phyloP scores from a whole-genome alignment of 805 yeast species.

The Lipomyces chichibuensis region DNA sequence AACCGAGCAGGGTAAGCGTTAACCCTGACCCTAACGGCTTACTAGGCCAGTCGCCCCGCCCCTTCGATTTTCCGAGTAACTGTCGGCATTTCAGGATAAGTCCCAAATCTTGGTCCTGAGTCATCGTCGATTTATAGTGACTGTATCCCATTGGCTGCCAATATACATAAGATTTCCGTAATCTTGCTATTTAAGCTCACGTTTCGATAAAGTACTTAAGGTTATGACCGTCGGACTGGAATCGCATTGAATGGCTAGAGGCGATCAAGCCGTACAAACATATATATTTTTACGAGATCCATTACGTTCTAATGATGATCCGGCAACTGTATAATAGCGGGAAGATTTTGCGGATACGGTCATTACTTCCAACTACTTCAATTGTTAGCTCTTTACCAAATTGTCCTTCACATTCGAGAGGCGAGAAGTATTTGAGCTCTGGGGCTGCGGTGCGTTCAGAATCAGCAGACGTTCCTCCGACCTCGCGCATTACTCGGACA shows the following conservation, averaged over 20 bases:
- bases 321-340: not conserved
- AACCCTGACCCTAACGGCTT: not conserved
- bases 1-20: not conserved
- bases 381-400: not conserved
- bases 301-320: not conserved
- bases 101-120: not conserved
- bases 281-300: not conserved
- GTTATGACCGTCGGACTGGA: not conserved
- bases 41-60: not conserved
- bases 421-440: not conserved
- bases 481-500: constrained; percentile 8
- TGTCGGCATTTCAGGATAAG: too few species aligned
- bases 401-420: not conserved
- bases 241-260: not conserved
- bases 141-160: not conserved
- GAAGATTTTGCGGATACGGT: not conserved
- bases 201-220: too few species aligned
- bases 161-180: not conserved
- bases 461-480: not conserved
- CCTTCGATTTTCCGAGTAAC: too few species aligned
- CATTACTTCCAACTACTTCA: not conserved
- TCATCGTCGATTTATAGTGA: not conserved
- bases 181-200: not conserved
- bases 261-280: not conserved
- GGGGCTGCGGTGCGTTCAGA: not conserved